Percentiles rank a stretch among this genome's conserved stretches.
These are phyloP conservation scores for Eucalyptus albens DNA, from an alignment of 345 rosid species.

Conservation along the genomic window DNA sequence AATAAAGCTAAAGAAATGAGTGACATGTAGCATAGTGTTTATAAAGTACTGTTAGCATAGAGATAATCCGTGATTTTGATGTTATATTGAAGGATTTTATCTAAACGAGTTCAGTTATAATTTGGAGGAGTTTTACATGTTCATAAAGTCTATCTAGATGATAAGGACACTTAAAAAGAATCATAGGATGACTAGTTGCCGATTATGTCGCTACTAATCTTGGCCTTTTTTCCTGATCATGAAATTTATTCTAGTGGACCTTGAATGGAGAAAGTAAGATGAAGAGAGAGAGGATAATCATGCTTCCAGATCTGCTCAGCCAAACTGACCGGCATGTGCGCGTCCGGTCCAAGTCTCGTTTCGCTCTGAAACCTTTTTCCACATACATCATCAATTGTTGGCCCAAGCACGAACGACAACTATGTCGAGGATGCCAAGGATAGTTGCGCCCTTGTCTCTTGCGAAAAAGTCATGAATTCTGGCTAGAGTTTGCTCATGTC, in stretches of 20 bases:
- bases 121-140: neutral
- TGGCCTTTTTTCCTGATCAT: neutral
- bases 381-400: neutral
- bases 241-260: neutral
- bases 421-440: neutral
- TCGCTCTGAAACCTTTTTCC: neutral
- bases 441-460: neutral
- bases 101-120: neutral
- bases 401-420: neutral
- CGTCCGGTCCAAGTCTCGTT: neutral
- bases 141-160: neutral
- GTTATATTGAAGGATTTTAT: neutral
- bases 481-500: neutral
- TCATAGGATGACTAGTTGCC: neutral
- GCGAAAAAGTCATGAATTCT: neutral
- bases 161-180: neutral
- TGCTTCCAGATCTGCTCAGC: neutral
- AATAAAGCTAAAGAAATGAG: neutral
- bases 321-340: neutral
- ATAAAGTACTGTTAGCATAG: neutral
- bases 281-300: neutral
- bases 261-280: neutral
- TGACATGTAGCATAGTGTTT: neutral
- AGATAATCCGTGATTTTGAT: neutral
- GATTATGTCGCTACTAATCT: neutral